Evolutionary conservation across 805 yeast species (phyloP), one percentile per base, ranked within the genome.

Genomic region (Kodamaea lidongshanica): DNA sequence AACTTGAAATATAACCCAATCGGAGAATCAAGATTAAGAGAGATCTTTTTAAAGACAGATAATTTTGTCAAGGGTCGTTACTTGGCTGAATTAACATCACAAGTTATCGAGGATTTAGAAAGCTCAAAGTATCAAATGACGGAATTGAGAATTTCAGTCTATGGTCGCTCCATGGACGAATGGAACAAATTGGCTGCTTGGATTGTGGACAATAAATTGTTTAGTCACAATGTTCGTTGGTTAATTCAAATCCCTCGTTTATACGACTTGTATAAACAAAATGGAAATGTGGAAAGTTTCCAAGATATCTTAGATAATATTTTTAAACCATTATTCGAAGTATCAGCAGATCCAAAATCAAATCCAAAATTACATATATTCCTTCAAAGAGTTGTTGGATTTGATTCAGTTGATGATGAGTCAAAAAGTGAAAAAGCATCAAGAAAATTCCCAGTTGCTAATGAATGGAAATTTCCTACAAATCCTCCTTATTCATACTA

Each of bases 401-500:
- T 92, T 57, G 99, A 92, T 58, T 85, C 96, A 4, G 99, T 92
- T 19, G 99, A 92, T 57, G 99, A 92, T 58, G 99, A 92, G 58
- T 84, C 95, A 7, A 92, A 94, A 54, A 72, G 74, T 24, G 98
- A 92, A 55, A 76, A 86, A 41, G 72, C 88, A 35, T 40, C 56
- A 7, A 77, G 75, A 38, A 87, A 83, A 52, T 87, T 70, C 51
- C 97, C 97, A 1, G 61, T 74, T n/a, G 94, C 99, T 20, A 65
- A 76, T 9, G 61, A 78, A 35, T 92, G 99, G 99, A 73, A 74
- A 42, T 59, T 70, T 22, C 50, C 72, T 3, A 72, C 71, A 46
- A 92, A 89, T 58, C 99, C 99, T 7, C 98, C 99, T n/a, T 92
- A 94, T 60, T 84, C 96, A 1, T 92, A 92, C 65, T 89, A 87